phyloP scores from a whole-genome alignment of 768 basidiomycete genomes.

The Erythrobasidium yunnanense region DNA sequence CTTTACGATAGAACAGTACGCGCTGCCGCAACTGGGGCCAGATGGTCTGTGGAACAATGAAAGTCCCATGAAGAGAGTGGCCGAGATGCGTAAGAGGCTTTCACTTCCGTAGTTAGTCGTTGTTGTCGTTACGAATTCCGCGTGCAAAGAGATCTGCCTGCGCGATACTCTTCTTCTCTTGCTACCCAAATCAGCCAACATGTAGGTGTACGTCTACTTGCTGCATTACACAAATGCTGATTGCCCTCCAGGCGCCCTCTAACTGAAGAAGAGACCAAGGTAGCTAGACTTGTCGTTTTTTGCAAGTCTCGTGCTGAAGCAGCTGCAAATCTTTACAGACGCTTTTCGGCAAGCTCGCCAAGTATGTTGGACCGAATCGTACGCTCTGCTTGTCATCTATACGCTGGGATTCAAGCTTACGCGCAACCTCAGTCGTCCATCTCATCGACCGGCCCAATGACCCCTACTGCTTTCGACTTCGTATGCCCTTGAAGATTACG shows the following conservation, averaged over 20 bases:
- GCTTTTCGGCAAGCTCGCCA: slow-evolving; percentile 91
- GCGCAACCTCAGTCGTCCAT: not conserved
- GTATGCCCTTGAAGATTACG: slow-evolving; percentile 3
- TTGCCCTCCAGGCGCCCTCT: slow-evolving; percentile 25
- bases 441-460: slow-evolving; percentile 90
- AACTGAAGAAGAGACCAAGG: slow-evolving; percentile 31
- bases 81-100: not conserved
- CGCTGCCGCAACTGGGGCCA: not conserved
- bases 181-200: not conserved
- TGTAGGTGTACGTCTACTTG: not conserved
- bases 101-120: not conserved
- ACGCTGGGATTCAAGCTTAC: slow-evolving; percentile 25
- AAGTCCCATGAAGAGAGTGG: not conserved
- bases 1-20: slow-evolving; percentile 18
- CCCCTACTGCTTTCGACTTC: slow-evolving; percentile 59
- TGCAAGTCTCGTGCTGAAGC: no score
- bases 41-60: slow-evolving; percentile 19
- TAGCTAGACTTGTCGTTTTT: not conserved
- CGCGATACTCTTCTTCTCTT: no score
- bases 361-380: slow-evolving; percentile 97
- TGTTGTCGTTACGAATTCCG: no score
- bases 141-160: no score
- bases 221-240: not conserved
- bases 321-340: slow-evolving; percentile 45
- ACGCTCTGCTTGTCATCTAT: slow-evolving; percentile 44